Evolutionary conservation across 352 stramenopile species (phyloP).

Genomic region (Elongisporangium undulatum): DNA sequence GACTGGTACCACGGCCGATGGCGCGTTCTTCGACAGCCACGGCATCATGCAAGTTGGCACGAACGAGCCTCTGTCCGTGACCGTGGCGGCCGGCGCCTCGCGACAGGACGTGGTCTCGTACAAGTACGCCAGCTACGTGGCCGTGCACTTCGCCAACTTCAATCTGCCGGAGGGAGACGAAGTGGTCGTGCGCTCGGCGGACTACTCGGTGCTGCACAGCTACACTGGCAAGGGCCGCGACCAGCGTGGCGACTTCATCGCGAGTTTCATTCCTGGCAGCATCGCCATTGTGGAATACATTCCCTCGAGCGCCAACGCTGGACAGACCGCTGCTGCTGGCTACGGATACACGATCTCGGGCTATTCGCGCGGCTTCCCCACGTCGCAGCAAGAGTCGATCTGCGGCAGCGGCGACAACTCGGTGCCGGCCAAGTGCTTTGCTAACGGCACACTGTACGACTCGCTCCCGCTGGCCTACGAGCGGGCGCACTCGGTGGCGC

Average conservation of each 20-base stretch:
- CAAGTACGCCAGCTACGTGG: slow-evolving; percentile 45
- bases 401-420: slow-evolving; percentile 51
- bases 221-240: slow-evolving; percentile 37
- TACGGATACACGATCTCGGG: slow-evolving; percentile 35
- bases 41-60: slow-evolving; percentile 33
- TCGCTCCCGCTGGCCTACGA: slow-evolving; percentile 35
- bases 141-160: slow-evolving; percentile 47
- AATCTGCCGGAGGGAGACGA: slow-evolving; percentile 44
- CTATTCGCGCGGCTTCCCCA: slow-evolving; percentile 39
- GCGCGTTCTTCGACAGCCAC: slow-evolving; percentile 14
- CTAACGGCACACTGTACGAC: slow-evolving; percentile 10
- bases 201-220: slow-evolving; percentile 14
- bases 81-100: slow-evolving; percentile 16
- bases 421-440: slow-evolving; percentile 46
- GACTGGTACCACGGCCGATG: slow-evolving; percentile 6
- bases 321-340: not conserved
- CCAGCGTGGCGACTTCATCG: slow-evolving; percentile 30
- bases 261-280: slow-evolving; percentile 35
- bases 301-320: slow-evolving; percentile 4
- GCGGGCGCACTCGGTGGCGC: slow-evolving; percentile 35
- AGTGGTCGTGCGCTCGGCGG: slow-evolving; percentile 35
- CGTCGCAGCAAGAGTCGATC: slow-evolving; percentile 25
- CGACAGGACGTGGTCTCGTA: slow-evolving; percentile 33
- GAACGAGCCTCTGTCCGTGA: slow-evolving; percentile 22
- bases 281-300: slow-evolving; percentile 45